phyloP scores from a whole-genome alignment of 2,329 filamentous ascomycete species.

The Plenodomus lindquistii region DNA sequence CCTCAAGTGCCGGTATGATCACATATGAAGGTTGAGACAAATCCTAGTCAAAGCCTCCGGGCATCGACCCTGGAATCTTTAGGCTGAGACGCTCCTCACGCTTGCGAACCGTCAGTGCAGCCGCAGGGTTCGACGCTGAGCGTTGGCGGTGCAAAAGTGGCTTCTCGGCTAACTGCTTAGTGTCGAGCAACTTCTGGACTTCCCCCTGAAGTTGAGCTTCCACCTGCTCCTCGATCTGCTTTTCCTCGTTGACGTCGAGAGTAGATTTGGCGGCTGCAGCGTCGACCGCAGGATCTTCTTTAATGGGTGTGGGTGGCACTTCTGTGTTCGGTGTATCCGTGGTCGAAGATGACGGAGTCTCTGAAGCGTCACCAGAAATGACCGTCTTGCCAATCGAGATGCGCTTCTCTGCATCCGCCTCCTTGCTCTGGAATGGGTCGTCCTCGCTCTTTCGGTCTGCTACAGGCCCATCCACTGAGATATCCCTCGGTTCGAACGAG shows the following conservation, averaged over 20 bases:
- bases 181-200: slow-evolving; percentile 27
- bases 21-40: no score
- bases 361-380: slow-evolving; percentile 20
- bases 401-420: slow-evolving; percentile 32
- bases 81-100: slow-evolving; percentile 42
- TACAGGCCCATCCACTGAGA: slow-evolving; percentile 15
- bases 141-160: slow-evolving; percentile 23
- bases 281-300: background rate
- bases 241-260: background rate
- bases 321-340: background rate
- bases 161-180: slow-evolving; percentile 8
- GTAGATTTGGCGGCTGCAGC: background rate
- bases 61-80: slow-evolving; percentile 37
- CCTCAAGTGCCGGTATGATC: no score
- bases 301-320: background rate
- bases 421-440: slow-evolving; percentile 38
- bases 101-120: slow-evolving; percentile 23
- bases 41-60: slow-evolving; percentile 12
- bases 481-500: slow-evolving; percentile 26
- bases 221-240: slow-evolving; percentile 40
- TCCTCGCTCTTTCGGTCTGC: slow-evolving; percentile 31
- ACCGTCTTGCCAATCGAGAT: slow-evolving; percentile 46
- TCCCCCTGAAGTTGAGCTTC: slow-evolving; percentile 41
- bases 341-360: background rate
- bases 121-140: slow-evolving; percentile 29